Evolutionary conservation across 768 basidiomycete genomes (phyloP).

Genomic region (Hygrocybe coccinea): DNA sequence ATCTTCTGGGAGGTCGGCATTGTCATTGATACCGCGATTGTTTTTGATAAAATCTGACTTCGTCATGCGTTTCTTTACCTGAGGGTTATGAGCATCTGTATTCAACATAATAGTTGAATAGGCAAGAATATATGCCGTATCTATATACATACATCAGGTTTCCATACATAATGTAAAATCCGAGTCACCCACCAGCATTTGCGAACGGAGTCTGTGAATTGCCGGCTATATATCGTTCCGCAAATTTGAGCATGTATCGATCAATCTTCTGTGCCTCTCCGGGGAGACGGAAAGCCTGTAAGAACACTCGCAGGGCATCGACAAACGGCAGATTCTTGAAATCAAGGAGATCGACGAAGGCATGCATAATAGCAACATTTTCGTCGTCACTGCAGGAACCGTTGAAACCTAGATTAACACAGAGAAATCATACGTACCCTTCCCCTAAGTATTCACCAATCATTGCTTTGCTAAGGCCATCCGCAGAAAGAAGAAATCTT

Average conservation of each 20-base stretch:
- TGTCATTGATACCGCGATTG: conserved; percentile 95
- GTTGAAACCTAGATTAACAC: neutral
- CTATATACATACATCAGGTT: conserved; percentile 34
- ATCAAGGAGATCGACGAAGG: conserved; percentile 90
- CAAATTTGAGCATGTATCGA: conserved; percentile 98
- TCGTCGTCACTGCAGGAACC: conserved; percentile 62
- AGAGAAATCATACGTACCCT: conserved; percentile 53
- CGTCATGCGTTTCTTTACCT: conserved; percentile 92
- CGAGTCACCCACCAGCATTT: conserved; percentile 71
- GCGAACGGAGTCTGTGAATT: conserved; percentile 83
- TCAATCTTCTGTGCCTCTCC: conserved; percentile 99
- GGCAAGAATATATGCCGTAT: conserved; percentile 90
- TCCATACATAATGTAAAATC: neutral
- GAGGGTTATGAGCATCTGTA: conserved; percentile 94
- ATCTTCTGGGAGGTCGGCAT: conserved; percentile 82
- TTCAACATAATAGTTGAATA: conserved; percentile 96
- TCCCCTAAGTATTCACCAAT: conserved; percentile 98
- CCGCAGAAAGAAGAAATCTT: conserved; percentile 76
- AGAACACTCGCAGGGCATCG: conserved; percentile 81
- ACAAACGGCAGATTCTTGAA: conserved; percentile 79
- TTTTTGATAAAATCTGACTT: conserved; percentile 89
- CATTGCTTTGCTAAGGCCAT: conserved; percentile 91
- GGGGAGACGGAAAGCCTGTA: conserved; percentile 94
- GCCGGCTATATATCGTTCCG: conserved; percentile 89
- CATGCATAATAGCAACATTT: conserved; percentile 94